A percentile compares a stretch with the other conserved stretches of the same genome.
These are phyloP conservation scores for Leccinum pellstonianum DNA, from an alignment of 768 basidiomycete genomes.

Conservation along the genomic window DNA sequence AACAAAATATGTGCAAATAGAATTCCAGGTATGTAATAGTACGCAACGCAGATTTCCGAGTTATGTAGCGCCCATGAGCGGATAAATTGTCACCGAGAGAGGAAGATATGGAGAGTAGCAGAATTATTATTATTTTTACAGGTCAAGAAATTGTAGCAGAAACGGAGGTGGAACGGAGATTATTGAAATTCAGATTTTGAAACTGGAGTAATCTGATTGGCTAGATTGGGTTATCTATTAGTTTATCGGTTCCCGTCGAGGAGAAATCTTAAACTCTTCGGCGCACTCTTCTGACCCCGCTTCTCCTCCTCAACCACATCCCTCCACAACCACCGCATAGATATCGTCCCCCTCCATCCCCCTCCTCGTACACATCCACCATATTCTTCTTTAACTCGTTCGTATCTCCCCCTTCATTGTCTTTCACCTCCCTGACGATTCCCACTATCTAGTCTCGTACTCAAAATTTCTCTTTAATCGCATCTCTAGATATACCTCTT, in stretches of 20 bases:
- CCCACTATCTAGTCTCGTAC: slow-evolving; percentile 22
- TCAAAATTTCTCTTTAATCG: slow-evolving; percentile 28
- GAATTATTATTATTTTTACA: slow-evolving; percentile 3
- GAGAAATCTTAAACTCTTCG: slow-evolving; percentile 37
- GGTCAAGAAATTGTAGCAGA: not conserved
- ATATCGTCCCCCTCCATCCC: not conserved
- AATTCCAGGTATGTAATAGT: slow-evolving; percentile 26
- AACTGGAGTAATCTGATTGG: slow-evolving; percentile 38
- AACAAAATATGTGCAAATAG: slow-evolving; percentile 23
- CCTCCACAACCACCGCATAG: slow-evolving; percentile 1
- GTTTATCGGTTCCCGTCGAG: slow-evolving; percentile 39
- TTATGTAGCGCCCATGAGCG: slow-evolving; percentile 27
- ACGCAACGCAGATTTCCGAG: slow-evolving; percentile 29
- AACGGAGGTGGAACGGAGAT: slow-evolving; percentile 12
- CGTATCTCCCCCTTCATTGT: not conserved
- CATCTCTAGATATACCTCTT: slow-evolving; percentile 31
- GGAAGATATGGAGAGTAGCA: slow-evolving; percentile 7
- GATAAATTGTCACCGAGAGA: slow-evolving; percentile 28
- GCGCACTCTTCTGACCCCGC: slow-evolving; percentile 25
- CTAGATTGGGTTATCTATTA: slow-evolving; percentile 37
- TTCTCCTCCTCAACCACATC: slow-evolving; percentile 24
- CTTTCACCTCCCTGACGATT: slow-evolving; percentile 7
- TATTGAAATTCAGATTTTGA: slow-evolving; percentile 24
- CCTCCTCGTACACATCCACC: not conserved
- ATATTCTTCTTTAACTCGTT: not conserved